Evolutionary conservation across 768 basidiomycete species (phyloP), one percentile per base, ranked within the genome.

Genomic region (Amanita molliuscula): DNA sequence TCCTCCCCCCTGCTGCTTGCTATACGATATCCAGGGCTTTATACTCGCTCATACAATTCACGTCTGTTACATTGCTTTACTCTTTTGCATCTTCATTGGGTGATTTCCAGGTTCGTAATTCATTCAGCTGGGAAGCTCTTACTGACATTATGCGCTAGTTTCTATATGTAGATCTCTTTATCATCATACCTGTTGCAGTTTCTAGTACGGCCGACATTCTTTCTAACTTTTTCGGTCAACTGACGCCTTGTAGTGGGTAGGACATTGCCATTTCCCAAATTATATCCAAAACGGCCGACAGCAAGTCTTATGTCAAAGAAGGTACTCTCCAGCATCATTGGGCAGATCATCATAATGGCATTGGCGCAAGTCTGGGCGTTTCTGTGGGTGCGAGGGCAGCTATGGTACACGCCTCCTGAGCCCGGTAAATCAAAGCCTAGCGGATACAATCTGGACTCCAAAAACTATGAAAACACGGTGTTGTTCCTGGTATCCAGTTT

Each of bases 31-130:
- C 37, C 58, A 98, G 94, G 95, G 96, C 96, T 0, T 67, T 99
- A 38, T 99, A 98, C 67, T 99, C 96, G 10, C 75, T 99, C 56
- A 99, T 99, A 47, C 96, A 99, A 63, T 99, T 99, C 63, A 97
- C 94, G n/a, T 91, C 93, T 3, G 88, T 98, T 53, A 96, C 93
- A 2, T 65, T 98, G 52, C 65, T 99, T 28, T 99, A 99, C 65
- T 93, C 92, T 0, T 96, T 99, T 61, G 95, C 93, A 0, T 95
- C 92, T 6, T 92, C 92, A 40, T 70, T 99, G 33, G 95, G 94
- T 40, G 95, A 99, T 63, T 95, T 98, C 64, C 88, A 98, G 79
- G 92, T 88, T 53, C 48, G 78, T 54, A 45, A 35, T 43, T 37
- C 25, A 37, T 38, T 48, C 38, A 4, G n/a, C 53, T 20, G 6